These are phyloP conservation scores for Suhomyces ambrosiae DNA, from an alignment of 1,139 yeast genomes.

Conservation along the genomic window DNA sequence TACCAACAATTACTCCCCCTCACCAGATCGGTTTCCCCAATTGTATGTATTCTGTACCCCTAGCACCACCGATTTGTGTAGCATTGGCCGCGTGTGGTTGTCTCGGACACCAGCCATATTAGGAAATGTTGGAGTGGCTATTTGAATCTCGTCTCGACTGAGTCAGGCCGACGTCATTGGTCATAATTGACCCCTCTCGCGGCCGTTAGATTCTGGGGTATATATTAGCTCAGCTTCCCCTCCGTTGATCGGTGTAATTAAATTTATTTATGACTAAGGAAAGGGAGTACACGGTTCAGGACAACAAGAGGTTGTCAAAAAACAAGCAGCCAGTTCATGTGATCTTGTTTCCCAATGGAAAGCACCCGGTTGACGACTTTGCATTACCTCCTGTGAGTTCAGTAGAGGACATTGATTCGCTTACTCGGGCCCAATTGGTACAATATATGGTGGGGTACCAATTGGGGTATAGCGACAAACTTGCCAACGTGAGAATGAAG, in stretches of 20 bases:
- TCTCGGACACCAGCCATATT: neutral
- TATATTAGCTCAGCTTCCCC: constrained; percentile 2
- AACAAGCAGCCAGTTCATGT: constrained; percentile 10
- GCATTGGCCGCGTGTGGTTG: neutral
- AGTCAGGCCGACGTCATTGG: constrained; percentile 3
- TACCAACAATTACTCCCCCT: too few relatives aligned
- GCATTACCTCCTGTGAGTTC: constrained; percentile 11
- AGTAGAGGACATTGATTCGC: constrained; percentile 13
- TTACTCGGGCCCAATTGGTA: constrained; percentile 12
- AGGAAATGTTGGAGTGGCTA: constrained; percentile 1
- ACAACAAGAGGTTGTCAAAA: constrained; percentile 11
- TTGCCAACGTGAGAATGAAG: constrained; percentile 13
- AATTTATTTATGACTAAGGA: constrained; percentile 7
- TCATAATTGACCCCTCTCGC: constrained; percentile 1
- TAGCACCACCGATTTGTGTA: neutral
- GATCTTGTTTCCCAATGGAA: constrained; percentile 11
- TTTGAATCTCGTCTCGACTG: neutral
- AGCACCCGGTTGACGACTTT: constrained; percentile 13
- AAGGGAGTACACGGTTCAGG: constrained; percentile 9
- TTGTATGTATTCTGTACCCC: too few relatives aligned
- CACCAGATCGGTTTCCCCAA: neutral
- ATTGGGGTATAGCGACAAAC: constrained; percentile 11
- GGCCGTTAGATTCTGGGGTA: constrained; percentile 8
- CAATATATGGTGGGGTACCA: constrained; percentile 13
- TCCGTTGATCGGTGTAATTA: neutral